Percentiles rank a stretch among this genome's conserved stretches.
Evolutionary conservation across 306 rosid genomes (phyloP).

Genomic region (Coriaria nepalensis): DNA sequence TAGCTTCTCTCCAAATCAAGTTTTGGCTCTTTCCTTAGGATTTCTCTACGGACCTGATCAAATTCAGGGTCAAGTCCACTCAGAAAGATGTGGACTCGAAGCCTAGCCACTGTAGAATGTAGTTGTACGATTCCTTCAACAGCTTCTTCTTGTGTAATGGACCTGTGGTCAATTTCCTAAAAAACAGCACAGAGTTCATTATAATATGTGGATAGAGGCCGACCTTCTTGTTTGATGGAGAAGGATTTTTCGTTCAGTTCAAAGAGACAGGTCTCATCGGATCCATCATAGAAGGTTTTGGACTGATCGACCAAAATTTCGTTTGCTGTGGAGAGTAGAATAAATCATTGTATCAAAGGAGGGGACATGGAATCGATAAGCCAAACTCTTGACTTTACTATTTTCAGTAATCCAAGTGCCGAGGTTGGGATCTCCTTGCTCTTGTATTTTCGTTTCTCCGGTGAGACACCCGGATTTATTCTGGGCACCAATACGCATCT

Average conservation of each 20-base stretch:
- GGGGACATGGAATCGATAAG: constrained; percentile 5
- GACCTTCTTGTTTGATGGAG: neutral
- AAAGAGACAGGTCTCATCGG: constrained; percentile 5
- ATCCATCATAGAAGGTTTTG: constrained; percentile 7
- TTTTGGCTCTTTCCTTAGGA: neutral
- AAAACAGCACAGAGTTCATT: no score
- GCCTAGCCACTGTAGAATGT: neutral
- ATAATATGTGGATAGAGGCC: neutral
- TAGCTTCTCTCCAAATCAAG: constrained; percentile 1
- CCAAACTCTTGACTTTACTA: constrained; percentile 3
- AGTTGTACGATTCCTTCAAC: neutral
- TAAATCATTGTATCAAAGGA: neutral
- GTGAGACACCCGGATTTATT: constrained; percentile 1
- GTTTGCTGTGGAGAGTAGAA: neutral
- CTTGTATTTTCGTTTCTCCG: neutral
- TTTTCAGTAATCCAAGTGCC: constrained; percentile 1
- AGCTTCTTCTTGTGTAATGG: no score
- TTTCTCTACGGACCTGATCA: constrained; percentile 1
- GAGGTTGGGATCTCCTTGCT: neutral
- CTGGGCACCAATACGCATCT: neutral
- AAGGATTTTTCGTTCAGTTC: constrained; percentile 2
- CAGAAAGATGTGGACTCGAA: neutral
- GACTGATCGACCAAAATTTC: constrained; percentile 3
- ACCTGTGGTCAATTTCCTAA: no score
- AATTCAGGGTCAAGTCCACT: constrained; percentile 4